Evolutionary conservation across 805 yeast genomes (phyloP).

Genomic region (Metschnikowia matae): DNA sequence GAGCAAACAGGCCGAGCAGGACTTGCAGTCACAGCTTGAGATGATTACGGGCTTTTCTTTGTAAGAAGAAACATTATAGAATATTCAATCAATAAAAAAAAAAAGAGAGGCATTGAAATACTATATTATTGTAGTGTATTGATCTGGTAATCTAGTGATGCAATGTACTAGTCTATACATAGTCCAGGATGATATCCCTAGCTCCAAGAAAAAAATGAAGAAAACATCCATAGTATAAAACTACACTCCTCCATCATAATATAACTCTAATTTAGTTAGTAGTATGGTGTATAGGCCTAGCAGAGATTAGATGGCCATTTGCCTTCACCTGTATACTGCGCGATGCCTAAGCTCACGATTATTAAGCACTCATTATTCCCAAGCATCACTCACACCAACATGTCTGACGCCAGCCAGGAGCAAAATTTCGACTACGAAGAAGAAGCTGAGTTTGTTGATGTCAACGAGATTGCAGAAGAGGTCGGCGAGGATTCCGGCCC

Average conservation of each 20-base stretch:
- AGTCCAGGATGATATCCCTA: too few relatives aligned
- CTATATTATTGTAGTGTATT: too few relatives aligned
- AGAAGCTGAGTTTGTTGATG: slow-evolving; percentile 34
- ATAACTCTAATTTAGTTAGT: too few relatives aligned
- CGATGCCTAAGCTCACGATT: slow-evolving; percentile 3
- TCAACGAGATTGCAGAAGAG: slow-evolving; percentile 43
- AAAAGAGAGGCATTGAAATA: too few relatives aligned
- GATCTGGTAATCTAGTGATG: too few relatives aligned
- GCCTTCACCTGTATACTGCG: slow-evolving; percentile 1
- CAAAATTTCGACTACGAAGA: slow-evolving; percentile 9
- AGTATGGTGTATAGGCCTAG: too few relatives aligned
- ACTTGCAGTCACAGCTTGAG: slow-evolving; percentile 44
- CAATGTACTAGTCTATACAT: too few relatives aligned
- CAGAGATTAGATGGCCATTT: neutral
- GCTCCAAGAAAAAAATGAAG: too few relatives aligned
- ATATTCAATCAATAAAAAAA: neutral
- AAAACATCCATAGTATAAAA: too few relatives aligned
- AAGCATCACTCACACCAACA: neutral
- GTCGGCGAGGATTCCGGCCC: slow-evolving; percentile 24
- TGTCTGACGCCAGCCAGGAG: slow-evolving; percentile 15
- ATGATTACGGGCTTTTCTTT: slow-evolving; percentile 34
- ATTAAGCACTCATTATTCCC: slow-evolving; percentile 1
- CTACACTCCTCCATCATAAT: too few relatives aligned
- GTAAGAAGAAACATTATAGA: neutral
- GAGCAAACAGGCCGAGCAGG: slow-evolving; percentile 35